Base-by-base conservation (phyloP, 2,329 filamentous ascomycete genomes). In the Plectosphaerella plurivora region DNA sequence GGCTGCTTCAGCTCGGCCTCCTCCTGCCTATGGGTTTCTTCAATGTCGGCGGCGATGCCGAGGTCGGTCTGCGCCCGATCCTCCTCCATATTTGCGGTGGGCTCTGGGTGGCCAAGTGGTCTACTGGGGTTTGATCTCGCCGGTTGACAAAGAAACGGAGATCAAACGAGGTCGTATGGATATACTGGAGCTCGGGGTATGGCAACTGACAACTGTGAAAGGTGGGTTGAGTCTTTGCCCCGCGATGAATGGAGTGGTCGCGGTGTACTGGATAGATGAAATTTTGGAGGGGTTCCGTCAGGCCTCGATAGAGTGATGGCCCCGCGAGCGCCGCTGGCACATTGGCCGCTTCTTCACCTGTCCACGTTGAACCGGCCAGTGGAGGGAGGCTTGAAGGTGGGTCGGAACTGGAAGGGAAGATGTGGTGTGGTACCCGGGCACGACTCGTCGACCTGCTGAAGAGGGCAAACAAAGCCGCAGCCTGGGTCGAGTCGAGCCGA, bases 51-150 rank as follows among this genome's bases (percentile, higher is more conserved):
- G 12, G 84, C 84, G 42, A 88, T 78, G 53, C 88, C 88, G 25
- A 93, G 71, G 62, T 91, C 87, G 33, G 84, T 81, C 55, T 83
- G 76, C 33, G 80, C 83, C 60, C 89, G 76, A 65, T 93, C 89
- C 60, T 89, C 84, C 66, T 93, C 89, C 89, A 93, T 93, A 15
- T 42, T 53, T 10, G 45, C 20, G 28, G 7, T 33, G 28, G 22
- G 28, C 28, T 33, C 3, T 24, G 3, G 16, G 9, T 18, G 12
- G 6, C 44, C 37, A 14, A n/a, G 14, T 41, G 37, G 10, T 18
- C 37, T 41, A 14, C 7, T n/a, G 22, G 3, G 14, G 37, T n/a
- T 8, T n/a, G 18, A 20, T 18, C 18, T 44, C 18, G 18, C 10
- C 37, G 3, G 16, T 41, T 3, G 28, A 33, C 28, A 15, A 41